Evolutionary conservation across 75 land plant species (phyloP).

Genomic region (Adiantum capillusveneris): DNA sequence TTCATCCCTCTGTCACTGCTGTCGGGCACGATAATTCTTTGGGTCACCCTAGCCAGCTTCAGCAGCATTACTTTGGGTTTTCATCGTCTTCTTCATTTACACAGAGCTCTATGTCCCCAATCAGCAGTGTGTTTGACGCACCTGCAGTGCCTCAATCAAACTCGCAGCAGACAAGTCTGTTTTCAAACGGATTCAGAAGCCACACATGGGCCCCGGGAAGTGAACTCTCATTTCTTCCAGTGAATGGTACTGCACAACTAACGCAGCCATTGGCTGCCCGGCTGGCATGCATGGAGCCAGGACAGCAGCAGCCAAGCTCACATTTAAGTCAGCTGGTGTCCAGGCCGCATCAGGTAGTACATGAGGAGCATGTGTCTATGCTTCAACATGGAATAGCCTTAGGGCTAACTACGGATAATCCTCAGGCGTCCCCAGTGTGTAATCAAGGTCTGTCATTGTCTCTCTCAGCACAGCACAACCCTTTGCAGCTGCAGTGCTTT

Average conservation of each 20-base stretch:
- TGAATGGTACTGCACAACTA: background rate
- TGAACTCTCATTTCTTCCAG: background rate
- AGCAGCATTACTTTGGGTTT: background rate
- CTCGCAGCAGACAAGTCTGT: background rate
- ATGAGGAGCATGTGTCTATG: background rate
- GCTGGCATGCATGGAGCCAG: conserved; percentile 2
- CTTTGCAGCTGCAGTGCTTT: background rate
- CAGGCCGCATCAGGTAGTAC: background rate
- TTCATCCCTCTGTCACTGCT: background rate
- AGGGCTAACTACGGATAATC: background rate
- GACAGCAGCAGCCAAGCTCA: background rate
- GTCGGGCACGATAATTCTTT: background rate
- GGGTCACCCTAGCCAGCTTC: background rate
- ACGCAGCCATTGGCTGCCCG: conserved; percentile 2
- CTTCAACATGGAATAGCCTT: background rate
- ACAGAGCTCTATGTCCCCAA: background rate
- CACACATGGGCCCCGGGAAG: background rate
- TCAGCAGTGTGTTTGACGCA: background rate
- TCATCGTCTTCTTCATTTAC: background rate
- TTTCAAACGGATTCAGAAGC: background rate
- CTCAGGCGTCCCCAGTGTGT: background rate
- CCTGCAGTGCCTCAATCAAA: background rate
- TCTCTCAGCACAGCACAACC: conserved; percentile 10
- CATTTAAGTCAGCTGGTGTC: background rate
- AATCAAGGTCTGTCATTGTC: conserved; percentile 10